Base-by-base conservation (phyloP, 768 basidiomycete genomes). In the Saitozyma sp. region DNA sequence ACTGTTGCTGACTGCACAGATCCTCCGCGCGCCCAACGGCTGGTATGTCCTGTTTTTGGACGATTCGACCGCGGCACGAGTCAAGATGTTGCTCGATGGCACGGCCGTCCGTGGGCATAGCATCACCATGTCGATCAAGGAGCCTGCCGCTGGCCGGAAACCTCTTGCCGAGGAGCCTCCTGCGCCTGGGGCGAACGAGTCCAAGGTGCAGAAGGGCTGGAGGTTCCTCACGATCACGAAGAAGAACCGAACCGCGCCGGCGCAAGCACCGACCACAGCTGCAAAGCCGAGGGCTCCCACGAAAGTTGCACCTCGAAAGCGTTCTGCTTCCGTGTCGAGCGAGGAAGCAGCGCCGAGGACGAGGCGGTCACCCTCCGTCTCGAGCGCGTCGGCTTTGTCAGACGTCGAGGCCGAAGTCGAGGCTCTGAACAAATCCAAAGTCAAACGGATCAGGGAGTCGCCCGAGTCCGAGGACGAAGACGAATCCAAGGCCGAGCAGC, bases 41-140 rank as follows among this genome's bases (percentile, higher is more conserved):
- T 88, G 90, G 83, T 94, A 92, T 73, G 84, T 93, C 65, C 89
- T 91, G 4, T 97, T 96, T 76, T 73, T 81, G 17, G 84, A 85
- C 5, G 74, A 82, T 2, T 85, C 85, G 58, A 76, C 84, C 0
- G 92, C 92, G 0, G 82, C 86, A 7, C 83, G 88, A 3, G 89
- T 91, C 0, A 83, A 84, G 9, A 84, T 85, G 67, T 86, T 90
- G 3, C 84, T 93, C 39, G 71, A 81, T 49, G 61, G 64, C 1
- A 69, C 65, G 8, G 56, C 59, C 8, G 48, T 80, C 29, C 67
- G 65, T 50, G 75, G 76, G 13, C 68, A 73, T 38, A 62, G 65
- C 8, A 64, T 79, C 58, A 60, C 75, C 48, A 63, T 51, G n/a
- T 43, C 54, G 8, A 66, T 63, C 60, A 74, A 66, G 53, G 59